These are phyloP conservation scores for Pezicula carpinea DNA, from an alignment of 2,329 filamentous ascomycete genomes.

Conservation along the genomic window DNA sequence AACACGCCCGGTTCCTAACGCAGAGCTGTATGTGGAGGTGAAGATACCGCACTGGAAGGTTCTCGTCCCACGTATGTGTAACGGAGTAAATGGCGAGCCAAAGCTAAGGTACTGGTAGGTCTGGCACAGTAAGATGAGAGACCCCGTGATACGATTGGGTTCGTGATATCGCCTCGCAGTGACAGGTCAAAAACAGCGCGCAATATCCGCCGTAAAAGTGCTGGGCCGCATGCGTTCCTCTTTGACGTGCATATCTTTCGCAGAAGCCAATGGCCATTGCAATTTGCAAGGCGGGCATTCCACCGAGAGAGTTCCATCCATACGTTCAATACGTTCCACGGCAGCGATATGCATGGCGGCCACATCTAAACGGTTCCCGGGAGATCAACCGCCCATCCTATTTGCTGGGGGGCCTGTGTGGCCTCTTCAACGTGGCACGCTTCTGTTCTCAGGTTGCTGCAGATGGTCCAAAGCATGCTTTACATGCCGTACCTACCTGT, in stretches of 20 bases:
- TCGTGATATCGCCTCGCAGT: not conserved
- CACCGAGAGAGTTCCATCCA: not conserved
- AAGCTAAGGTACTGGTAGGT: no score
- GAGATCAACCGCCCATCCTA: not conserved
- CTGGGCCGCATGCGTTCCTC: not conserved
- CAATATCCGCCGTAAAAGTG: not conserved
- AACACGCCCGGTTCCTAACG: no score
- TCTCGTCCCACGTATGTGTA: no score
- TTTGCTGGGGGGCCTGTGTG: not conserved
- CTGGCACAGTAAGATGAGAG: no score
- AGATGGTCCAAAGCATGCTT: not conserved
- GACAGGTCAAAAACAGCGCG: not conserved
- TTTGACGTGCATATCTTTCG: not conserved
- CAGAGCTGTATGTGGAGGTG: no score
- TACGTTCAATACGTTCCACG: not conserved
- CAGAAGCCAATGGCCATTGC: not conserved
- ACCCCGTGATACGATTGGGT: not conserved
- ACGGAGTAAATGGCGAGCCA: not conserved
- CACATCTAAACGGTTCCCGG: not conserved
- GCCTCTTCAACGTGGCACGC: conserved; percentile 1
- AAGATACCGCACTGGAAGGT: no score
- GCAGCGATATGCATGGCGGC: not conserved
- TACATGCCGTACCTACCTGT: not conserved
- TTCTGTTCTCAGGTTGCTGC: not conserved
- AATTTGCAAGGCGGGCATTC: not conserved